Evolutionary conservation across 352 stramenopile species (phyloP), one percentile per base, ranked within the genome.

Genomic region (Blastocystis sp.): DNA sequence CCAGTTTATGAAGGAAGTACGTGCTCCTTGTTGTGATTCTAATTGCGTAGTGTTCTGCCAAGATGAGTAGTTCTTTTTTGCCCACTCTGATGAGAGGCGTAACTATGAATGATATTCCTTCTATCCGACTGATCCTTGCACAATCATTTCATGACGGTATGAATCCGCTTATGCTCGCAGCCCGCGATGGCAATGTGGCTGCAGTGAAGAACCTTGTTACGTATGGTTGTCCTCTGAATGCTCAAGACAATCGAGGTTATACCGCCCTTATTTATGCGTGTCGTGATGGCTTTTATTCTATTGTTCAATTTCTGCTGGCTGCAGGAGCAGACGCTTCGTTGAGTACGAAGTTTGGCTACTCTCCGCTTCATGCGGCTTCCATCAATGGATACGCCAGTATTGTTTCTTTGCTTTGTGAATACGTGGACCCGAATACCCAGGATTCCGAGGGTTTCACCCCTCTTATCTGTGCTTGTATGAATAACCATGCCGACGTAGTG

Each of bases 221-320:
- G 16, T 75, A 54, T 53, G 63, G 63, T 75, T 75, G 63, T 44
- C 34, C 24, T 51, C 34, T 75, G 34, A 32, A 75, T 49, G 18
- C 27, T 75, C 63, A 75, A 44, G 63, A 75, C 46, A 48, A 4
- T 16, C 6, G 63, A 51, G 63, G 63, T 16, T 75, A 75, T 27
- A 75, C 63, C 46, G 63, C 63, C 38, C 46, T 75, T 14, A 75
- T 75, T 1, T 75, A 75, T 49, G 63, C 63, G 1, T 54, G 63
- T 49, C 63, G 63, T 51, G 63, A 75, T 44, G 63, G 63, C 2
- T 44, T 48, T 44, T 3, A 48, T 2, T 27, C 63, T 16, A 49
- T 75, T 36, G 46, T 42, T 36, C 69, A 44, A 46, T 24, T 79
- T 36, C 69, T 79, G 59, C 69, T 79, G 40, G 6, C 34, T 18